These are phyloP conservation scores for Fraxinus pennsylvanica DNA, from an alignment of 257 asterid genomes.

Conservation along the genomic window DNA sequence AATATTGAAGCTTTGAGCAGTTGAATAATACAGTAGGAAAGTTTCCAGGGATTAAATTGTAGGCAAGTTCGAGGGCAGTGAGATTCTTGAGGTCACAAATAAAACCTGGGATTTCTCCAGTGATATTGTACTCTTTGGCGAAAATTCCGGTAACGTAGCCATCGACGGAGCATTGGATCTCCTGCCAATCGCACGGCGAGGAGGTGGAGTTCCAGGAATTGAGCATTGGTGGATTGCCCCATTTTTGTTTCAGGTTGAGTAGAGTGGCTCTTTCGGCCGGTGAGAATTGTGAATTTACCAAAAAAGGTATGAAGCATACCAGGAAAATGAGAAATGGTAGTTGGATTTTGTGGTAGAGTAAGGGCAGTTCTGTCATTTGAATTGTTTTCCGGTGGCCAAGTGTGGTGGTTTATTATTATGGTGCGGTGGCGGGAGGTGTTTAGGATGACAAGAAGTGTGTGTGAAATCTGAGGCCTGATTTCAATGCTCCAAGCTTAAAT, in stretches of 20 bases:
- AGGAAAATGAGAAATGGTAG: constrained; percentile 28
- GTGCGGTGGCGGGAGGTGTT: not conserved
- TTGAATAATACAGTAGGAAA: constrained; percentile 54
- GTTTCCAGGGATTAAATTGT: constrained; percentile 43
- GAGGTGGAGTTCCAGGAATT: constrained; percentile 34
- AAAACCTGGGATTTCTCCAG: constrained; percentile 43
- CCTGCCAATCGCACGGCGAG: constrained; percentile 41
- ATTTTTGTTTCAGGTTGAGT: constrained; percentile 29
- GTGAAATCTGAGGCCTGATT: not conserved
- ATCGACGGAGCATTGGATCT: constrained; percentile 33
- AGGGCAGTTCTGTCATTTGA: constrained; percentile 44
- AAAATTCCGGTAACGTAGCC: constrained; percentile 47
- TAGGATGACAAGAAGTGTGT: not conserved
- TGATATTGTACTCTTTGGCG: constrained; percentile 32
- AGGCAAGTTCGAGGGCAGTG: constrained; percentile 44
- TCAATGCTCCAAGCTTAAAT: not conserved
- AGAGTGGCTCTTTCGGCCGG: constrained; percentile 45
- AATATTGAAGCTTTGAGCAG: constrained; percentile 51
- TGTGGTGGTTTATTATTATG: not conserved
- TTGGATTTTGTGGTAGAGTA: not conserved
- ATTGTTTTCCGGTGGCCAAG: not conserved
- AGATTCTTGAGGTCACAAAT: constrained; percentile 55
- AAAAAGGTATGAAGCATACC: constrained; percentile 27
- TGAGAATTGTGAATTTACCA: constrained; percentile 50
- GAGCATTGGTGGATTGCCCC: constrained; percentile 26